Evolutionary conservation across 1,284 basidiomycete species (phyloP).

Genomic region (Chondrostereum purpureum): DNA sequence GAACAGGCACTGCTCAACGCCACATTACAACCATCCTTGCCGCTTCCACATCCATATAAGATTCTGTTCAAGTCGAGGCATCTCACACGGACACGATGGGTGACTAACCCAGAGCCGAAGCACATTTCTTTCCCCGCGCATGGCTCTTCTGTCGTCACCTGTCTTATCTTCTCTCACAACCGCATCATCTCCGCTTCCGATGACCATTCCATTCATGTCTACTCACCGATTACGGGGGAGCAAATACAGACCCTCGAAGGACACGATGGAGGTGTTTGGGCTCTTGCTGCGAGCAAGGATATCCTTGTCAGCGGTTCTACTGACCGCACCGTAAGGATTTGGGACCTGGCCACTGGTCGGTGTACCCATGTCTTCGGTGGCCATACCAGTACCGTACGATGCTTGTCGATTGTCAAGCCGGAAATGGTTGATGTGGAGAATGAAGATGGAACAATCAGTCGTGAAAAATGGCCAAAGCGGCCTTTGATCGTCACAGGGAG

Average conservation of each 20-base stretch:
- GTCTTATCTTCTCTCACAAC: conserved; percentile 86
- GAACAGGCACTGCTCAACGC: conserved; percentile 5
- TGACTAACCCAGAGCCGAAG: conserved; percentile 63
- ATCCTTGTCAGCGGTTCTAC: conserved; percentile 90
- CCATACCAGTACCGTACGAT: conserved; percentile 90
- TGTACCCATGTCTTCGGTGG: conserved; percentile 91
- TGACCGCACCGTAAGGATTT: conserved; percentile 89
- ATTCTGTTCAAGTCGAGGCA: conserved; percentile 81
- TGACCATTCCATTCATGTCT: conserved; percentile 90
- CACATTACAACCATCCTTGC: conserved; percentile 34
- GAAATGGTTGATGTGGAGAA: conserved; percentile 71
- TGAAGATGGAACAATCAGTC: conserved; percentile 47
- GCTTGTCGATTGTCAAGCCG: conserved; percentile 84
- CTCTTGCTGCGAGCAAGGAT: conserved; percentile 77
- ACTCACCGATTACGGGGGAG: conserved; percentile 75
- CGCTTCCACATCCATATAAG: conserved; percentile 78
- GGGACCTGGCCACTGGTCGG: conserved; percentile 75
- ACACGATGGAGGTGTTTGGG: conserved; percentile 96
- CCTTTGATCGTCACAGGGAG: conserved; percentile 91
- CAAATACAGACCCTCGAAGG: conserved; percentile 73
- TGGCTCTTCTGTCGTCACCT: conserved; percentile 87
- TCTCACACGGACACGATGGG: conserved; percentile 73
- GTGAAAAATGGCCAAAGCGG: conserved; percentile 79
- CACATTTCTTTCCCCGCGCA: conserved; percentile 82
- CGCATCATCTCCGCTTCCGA: conserved; percentile 94